phyloP scores from a whole-genome alignment of 495 filamentous ascomycete species.

The Penicillium samsonianum region DNA sequence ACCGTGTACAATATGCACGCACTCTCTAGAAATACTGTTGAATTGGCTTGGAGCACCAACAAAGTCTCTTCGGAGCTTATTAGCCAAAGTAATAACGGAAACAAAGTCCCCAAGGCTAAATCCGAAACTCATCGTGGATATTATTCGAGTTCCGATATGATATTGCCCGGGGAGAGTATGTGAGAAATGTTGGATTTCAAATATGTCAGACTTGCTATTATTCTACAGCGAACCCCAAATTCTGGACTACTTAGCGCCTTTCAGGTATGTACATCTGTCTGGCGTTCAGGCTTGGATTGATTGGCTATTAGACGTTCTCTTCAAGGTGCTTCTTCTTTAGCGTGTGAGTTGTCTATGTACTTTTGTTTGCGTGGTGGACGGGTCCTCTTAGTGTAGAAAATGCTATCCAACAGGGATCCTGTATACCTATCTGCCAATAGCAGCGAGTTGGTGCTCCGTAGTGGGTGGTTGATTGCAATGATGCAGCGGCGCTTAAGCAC shows the following conservation, averaged over 20 bases:
- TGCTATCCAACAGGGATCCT: too few relatives aligned
- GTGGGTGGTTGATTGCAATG: neutral
- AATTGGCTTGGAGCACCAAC: constrained; percentile 1
- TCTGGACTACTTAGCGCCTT: neutral
- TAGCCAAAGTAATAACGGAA: neutral
- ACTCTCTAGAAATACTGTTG: constrained; percentile 2
- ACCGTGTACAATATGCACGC: neutral
- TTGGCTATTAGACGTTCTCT: neutral
- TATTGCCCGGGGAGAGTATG: neutral
- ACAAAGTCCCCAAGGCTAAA: neutral
- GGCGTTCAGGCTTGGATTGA: neutral
- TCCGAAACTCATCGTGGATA: constrained; percentile 1
- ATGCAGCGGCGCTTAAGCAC: neutral
- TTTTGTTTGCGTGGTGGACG: neutral
- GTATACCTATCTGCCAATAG: neutral
- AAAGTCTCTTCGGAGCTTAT: constrained; percentile 6
- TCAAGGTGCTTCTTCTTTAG: neutral
- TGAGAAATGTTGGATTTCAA: neutral
- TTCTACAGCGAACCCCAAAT: neutral
- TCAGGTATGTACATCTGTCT: neutral
- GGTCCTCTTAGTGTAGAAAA: too few relatives aligned
- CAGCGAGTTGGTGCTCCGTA: neutral
- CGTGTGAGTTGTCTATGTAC: neutral
- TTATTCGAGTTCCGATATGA: neutral
- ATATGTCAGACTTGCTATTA: neutral